A percentile compares a stretch with the other conserved stretches of the same genome.
Evolutionary conservation across 164 flowering plant genomes (phyloP).

Genomic region (Chimonanthus praecox): DNA sequence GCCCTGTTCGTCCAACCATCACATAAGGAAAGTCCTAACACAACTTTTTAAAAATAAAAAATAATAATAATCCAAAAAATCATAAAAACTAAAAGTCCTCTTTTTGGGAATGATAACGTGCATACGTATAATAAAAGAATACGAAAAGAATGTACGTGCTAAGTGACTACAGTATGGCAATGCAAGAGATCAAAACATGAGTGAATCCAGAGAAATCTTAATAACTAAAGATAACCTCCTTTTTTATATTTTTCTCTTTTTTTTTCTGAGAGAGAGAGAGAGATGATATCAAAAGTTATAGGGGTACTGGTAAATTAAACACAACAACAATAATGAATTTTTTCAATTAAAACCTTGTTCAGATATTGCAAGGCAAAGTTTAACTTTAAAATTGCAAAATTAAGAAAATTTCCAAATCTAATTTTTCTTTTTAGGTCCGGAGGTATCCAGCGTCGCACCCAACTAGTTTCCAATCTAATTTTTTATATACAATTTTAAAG

Average conservation of each 20-base stretch:
- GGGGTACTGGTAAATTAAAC: background rate
- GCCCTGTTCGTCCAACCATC: conserved; percentile 49
- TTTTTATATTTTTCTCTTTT: too few species aligned
- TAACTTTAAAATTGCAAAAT: background rate
- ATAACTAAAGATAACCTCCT: too few species aligned
- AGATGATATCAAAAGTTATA: background rate
- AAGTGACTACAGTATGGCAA: background rate
- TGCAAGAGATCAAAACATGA: background rate
- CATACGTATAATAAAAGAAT: background rate
- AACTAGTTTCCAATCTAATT: background rate
- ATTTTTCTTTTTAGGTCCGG: too few species aligned
- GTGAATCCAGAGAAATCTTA: background rate
- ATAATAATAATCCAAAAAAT: background rate
- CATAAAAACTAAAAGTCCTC: too few species aligned
- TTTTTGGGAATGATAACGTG: background rate
- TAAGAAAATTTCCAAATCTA: background rate
- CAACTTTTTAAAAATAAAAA: background rate
- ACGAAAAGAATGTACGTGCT: too few species aligned
- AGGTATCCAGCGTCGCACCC: background rate
- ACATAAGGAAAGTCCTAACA: background rate
- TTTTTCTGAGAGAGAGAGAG: too few species aligned
- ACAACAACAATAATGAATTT: too few species aligned
- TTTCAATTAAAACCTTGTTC: background rate
- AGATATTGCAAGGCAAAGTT: background rate
- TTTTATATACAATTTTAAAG: too few species aligned